Evolutionary conservation across 2,329 filamentous ascomycete species (phyloP).

Genomic region (Pyrenophora tritici-repentis): DNA sequence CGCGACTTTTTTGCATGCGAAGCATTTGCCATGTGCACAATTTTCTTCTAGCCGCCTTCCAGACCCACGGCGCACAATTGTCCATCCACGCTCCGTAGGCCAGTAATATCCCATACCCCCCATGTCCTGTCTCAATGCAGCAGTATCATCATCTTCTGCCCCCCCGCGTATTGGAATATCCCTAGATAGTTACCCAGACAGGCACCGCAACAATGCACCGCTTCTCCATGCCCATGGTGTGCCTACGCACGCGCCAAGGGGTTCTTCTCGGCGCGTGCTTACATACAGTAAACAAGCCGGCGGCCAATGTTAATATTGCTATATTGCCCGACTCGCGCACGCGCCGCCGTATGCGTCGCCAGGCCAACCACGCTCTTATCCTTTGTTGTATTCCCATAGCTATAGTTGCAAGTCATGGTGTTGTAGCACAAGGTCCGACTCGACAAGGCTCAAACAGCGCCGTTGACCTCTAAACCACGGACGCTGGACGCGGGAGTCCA

Average conservation of each 20-base stretch:
- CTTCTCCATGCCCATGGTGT: constrained; percentile 14
- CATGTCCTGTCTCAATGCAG: constrained; percentile 12
- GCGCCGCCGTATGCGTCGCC: constrained; percentile 15
- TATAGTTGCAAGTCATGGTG: constrained; percentile 13
- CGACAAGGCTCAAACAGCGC: background rate
- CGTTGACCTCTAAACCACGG: background rate
- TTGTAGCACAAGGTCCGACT: constrained; percentile 14
- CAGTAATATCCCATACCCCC: constrained; percentile 6
- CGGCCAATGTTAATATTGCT: constrained; percentile 10
- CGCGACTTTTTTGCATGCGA: constrained; percentile 17
- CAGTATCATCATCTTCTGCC: background rate
- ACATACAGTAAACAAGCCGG: constrained; percentile 10
- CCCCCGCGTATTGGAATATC: constrained; percentile 17
- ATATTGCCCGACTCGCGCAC: constrained; percentile 20
- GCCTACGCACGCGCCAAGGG: constrained; percentile 15
- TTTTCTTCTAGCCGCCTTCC: constrained; percentile 23
- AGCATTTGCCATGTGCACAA: constrained; percentile 19
- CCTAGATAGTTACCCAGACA: no score
- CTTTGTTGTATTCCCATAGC: background rate
- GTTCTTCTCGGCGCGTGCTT: constrained; percentile 15
- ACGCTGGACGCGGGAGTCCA: constrained; percentile 11
- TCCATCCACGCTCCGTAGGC: constrained; percentile 1
- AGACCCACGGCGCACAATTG: constrained; percentile 18
- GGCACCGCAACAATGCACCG: no score
- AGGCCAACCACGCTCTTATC: constrained; percentile 20